Conservation (phyloP, 2,329 filamentous ascomycete genomes). For the Ambrosiella beaveri region DNA sequence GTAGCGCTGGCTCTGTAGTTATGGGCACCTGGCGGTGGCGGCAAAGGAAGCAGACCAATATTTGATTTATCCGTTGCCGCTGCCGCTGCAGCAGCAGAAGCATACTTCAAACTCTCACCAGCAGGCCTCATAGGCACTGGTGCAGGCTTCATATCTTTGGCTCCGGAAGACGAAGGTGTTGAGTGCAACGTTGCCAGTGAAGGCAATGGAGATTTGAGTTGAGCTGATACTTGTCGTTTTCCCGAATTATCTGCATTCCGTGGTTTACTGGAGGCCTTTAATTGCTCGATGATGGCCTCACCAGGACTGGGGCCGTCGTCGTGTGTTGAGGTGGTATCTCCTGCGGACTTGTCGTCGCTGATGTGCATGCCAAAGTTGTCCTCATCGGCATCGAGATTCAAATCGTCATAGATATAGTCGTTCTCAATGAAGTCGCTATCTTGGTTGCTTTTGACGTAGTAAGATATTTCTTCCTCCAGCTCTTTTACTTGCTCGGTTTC, state of each 20-base stretch:
- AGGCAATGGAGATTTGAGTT: conserved; percentile 88
- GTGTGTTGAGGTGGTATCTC: conserved; percentile 82
- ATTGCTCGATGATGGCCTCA: conserved; percentile 10
- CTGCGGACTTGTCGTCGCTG: conserved; percentile 84
- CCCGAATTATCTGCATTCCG: conserved; percentile 35
- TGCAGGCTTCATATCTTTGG: conserved; percentile 79
- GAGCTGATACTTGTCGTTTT: conserved; percentile 61
- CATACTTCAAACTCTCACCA: conserved; percentile 88
- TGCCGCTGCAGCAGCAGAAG: conserved; percentile 84
- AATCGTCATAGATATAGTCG: conserved; percentile 86
- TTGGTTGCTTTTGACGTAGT: conserved; percentile 83
- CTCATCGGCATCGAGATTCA: conserved; percentile 84
- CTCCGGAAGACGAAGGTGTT: conserved; percentile 40
- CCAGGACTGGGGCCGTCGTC: conserved; percentile 46
- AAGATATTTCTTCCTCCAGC: conserved; percentile 80
- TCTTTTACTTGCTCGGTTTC: conserved; percentile 76
- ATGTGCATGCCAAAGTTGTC: conserved; percentile 63
- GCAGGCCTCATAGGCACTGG: conserved; percentile 67
- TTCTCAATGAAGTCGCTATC: conserved; percentile 86
- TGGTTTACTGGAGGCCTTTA: conserved; percentile 24
- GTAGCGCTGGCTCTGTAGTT: conserved; percentile 32
- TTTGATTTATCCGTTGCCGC: conserved; percentile 76
- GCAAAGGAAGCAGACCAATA: conserved; percentile 82
- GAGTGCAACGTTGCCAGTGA: conserved; percentile 78
- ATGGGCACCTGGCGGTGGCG: conserved; percentile 59